A percentile compares a stretch with the other conserved stretches of the same genome.
These are phyloP conservation scores for Zygotorulaspora chibaensis DNA, from an alignment of 805 yeast genomes.

Conservation along the genomic window DNA sequence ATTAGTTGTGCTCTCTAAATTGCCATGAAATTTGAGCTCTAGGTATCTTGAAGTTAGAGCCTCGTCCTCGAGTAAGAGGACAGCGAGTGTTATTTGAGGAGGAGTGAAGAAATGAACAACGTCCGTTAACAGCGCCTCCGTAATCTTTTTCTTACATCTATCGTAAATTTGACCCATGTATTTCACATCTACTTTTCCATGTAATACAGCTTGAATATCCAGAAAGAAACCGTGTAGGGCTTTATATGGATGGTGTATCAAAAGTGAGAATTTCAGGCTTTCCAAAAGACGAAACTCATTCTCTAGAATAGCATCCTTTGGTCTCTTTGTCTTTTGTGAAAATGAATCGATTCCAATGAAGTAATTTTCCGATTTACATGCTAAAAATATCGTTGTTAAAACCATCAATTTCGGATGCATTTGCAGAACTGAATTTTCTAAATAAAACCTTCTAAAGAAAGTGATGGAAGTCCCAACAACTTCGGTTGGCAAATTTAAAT, in stretches of 20 bases:
- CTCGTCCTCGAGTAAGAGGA: slow-evolving; percentile 64
- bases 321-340: slow-evolving; percentile 63
- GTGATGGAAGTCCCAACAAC: slow-evolving; percentile 83
- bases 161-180: slow-evolving; percentile 69
- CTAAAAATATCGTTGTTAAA: slow-evolving; percentile 79
- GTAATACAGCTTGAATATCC: slow-evolving; percentile 67
- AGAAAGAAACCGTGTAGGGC: slow-evolving; percentile 93
- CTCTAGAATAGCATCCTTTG: slow-evolving; percentile 63
- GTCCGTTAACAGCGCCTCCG: slow-evolving; percentile 71
- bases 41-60: slow-evolving; percentile 63
- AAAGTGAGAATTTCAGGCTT: slow-evolving; percentile 69
- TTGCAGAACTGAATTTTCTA: slow-evolving; percentile 79
- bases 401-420: slow-evolving; percentile 80
- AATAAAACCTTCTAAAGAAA: slow-evolving; percentile 75
- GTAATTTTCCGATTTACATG: slow-evolving; percentile 89
- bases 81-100: slow-evolving; percentile 91
- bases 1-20: slow-evolving; percentile 8
- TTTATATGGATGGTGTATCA: slow-evolving; percentile 83
- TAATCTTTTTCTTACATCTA: slow-evolving; percentile 58
- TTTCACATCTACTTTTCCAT: slow-evolving; percentile 45
- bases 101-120: slow-evolving; percentile 79
- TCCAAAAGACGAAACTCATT: slow-evolving; percentile 76
- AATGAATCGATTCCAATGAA: slow-evolving; percentile 83
- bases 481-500: slow-evolving; percentile 81
- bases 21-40: slow-evolving; percentile 50